Evolutionary conservation across 106 monocot species (phyloP).

Genomic region (Dendrobium catenatum): DNA sequence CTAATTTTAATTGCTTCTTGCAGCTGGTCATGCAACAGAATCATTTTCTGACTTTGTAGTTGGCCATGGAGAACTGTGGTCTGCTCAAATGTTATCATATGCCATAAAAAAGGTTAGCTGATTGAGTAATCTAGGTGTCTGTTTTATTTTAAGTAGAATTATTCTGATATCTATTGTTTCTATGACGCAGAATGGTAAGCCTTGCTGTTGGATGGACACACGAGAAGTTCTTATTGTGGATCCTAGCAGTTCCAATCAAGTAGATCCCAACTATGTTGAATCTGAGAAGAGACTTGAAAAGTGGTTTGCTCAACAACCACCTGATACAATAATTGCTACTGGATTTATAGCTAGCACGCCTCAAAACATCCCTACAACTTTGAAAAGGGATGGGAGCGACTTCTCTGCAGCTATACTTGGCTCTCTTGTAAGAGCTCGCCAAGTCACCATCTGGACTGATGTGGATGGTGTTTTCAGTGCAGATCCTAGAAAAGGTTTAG

Average conservation of each 20-base stretch:
- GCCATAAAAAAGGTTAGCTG: slow-evolving; percentile 70
- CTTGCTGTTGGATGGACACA: slow-evolving; percentile 97
- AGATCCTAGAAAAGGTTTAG: slow-evolving; percentile 94
- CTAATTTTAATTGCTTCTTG: slow-evolving; percentile 10
- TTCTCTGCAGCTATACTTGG: slow-evolving; percentile 98
- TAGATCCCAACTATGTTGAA: slow-evolving; percentile 81
- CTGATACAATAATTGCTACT: slow-evolving; percentile 83
- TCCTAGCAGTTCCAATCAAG: slow-evolving; percentile 81
- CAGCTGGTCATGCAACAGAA: slow-evolving; percentile 99
- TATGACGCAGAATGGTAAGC: slow-evolving; percentile 55
- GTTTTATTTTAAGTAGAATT: neutral
- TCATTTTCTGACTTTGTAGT: slow-evolving; percentile 99
- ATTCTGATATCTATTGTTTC: slow-evolving; percentile 5
- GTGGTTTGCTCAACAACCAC: slow-evolving; percentile 54
- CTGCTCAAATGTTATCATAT: slow-evolving; percentile 89
- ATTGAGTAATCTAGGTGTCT: neutral
- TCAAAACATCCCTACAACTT: slow-evolving; percentile 84
- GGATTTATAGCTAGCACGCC: slow-evolving; percentile 97
- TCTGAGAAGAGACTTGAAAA: slow-evolving; percentile 78
- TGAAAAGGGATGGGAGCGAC: slow-evolving; percentile 99
- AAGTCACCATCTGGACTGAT: slow-evolving; percentile 99
- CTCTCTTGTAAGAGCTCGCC: slow-evolving; percentile 70
- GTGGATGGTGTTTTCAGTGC: slow-evolving; percentile 99
- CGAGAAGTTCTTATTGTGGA: slow-evolving; percentile 90
- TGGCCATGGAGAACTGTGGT: slow-evolving; percentile 97